A percentile compares a stretch with the other conserved stretches of the same genome.
These are phyloP conservation scores for Yarrowia alimentaria DNA, from an alignment of 805 yeast species.

Conservation along the genomic window DNA sequence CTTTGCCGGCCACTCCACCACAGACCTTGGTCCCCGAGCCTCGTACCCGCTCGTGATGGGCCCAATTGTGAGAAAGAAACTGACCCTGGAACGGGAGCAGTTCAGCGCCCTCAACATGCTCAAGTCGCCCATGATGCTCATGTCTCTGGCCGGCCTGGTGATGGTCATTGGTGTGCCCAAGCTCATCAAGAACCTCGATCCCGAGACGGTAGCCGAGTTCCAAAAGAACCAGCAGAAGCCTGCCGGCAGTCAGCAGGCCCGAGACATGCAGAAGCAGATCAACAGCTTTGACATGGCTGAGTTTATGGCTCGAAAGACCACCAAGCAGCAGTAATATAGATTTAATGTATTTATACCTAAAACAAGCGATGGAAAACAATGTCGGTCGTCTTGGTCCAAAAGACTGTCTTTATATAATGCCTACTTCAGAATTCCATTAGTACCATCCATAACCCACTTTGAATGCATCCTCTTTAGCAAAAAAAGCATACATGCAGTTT, in stretches of 20 bases:
- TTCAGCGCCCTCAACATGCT: conserved; percentile 38
- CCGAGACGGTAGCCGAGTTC: conserved; percentile 39
- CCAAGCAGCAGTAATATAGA: background rate
- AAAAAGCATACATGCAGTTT: no score
- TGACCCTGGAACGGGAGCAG: conserved; percentile 35
- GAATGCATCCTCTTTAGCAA: no score
- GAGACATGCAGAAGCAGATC: conserved; percentile 28
- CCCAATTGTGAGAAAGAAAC: conserved; percentile 35
- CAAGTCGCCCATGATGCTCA: conserved; percentile 41
- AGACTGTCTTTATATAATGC: no score
- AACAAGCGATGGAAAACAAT: no score
- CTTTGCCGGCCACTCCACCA: conserved; percentile 36
- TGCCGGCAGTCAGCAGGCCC: conserved; percentile 24
- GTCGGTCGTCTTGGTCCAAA: no score
- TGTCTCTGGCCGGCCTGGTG: conserved; percentile 38
- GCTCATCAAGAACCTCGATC: conserved; percentile 38
- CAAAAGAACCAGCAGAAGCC: conserved; percentile 34
- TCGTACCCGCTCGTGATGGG: conserved; percentile 38
- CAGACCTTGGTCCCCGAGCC: conserved; percentile 37
- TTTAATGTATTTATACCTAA: background rate
- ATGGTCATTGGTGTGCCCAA: conserved; percentile 40
- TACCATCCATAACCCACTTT: no score
- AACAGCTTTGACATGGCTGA: conserved; percentile 38
- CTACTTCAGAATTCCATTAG: no score
- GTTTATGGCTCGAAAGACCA: conserved; percentile 36